These are phyloP conservation scores for Sporisorium reilianum DNA, from an alignment of 1,284 basidiomycete genomes.

Conservation along the genomic window DNA sequence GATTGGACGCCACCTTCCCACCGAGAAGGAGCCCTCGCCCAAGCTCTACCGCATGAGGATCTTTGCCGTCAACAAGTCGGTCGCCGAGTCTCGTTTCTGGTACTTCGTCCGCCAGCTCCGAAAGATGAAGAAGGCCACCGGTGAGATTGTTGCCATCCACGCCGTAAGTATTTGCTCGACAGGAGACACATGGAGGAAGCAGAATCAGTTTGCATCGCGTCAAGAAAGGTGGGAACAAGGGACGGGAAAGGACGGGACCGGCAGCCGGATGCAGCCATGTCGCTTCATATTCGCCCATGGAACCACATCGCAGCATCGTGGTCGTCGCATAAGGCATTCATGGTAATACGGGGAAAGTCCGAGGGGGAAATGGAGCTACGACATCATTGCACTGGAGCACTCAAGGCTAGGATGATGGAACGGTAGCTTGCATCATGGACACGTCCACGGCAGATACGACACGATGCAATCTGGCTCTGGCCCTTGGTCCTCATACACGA, in stretches of 20 bases:
- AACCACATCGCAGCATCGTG: too few species aligned
- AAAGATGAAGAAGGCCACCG: conserved; percentile 99
- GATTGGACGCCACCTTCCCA: conserved; percentile 96
- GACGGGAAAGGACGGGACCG: neutral
- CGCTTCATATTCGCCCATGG: neutral
- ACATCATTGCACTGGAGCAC: neutral
- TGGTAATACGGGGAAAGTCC: too few species aligned
- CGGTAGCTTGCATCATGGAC: neutral
- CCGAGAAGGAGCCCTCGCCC: conserved; percentile 89
- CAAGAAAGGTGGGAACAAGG: neutral
- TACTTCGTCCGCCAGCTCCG: conserved; percentile 89
- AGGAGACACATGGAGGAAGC: too few species aligned
- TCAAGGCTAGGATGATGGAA: neutral
- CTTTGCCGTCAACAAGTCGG: conserved; percentile 96
- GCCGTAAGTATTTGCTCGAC: conserved; percentile 75
- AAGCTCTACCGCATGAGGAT: conserved; percentile 99
- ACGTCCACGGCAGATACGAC: neutral
- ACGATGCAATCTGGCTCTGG: neutral
- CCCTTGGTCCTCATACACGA: neutral
- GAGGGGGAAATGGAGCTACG: too few species aligned
- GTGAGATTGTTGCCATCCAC: conserved; percentile 98
- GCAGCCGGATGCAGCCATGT: neutral
- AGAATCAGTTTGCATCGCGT: neutral
- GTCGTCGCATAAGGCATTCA: too few species aligned
- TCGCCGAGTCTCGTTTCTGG: conserved; percentile 99